Percentiles rank a stretch among this genome's conserved stretches.
Conservation (phyloP, 257 asterid species). For the Ligustrum vulgare region DNA sequence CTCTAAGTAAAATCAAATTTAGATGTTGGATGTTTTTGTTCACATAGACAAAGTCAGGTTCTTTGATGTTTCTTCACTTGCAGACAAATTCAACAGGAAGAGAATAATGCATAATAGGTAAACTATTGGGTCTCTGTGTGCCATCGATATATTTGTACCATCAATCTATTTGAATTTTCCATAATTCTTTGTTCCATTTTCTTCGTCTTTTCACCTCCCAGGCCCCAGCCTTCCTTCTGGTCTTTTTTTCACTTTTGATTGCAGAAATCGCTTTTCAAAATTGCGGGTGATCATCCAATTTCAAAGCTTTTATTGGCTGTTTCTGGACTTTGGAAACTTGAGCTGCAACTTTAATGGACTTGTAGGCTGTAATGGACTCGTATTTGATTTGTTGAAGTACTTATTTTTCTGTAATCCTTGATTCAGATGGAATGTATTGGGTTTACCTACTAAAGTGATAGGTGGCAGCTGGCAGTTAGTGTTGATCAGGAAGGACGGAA, state of each 20-base stretch:
- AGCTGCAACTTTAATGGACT: background rate
- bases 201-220: no score
- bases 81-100: background rate
- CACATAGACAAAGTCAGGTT: background rate
- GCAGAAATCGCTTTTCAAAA: no score
- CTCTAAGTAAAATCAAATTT: no score
- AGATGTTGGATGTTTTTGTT: background rate
- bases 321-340: background rate
- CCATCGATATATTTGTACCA: background rate
- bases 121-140: background rate
- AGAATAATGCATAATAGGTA: background rate
- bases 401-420: no score
- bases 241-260: no score
- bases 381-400: background rate
- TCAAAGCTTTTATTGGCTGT: background rate
- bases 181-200: background rate
- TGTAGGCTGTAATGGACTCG: background rate
- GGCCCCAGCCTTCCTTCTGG: background rate
- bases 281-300: background rate
- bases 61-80: background rate
- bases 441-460: background rate
- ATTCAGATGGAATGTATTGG: background rate
- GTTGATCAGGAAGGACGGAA: background rate
- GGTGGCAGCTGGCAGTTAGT: background rate
- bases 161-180: background rate